Evolutionary conservation across 2,329 filamentous ascomycete species (phyloP).

Genomic region (Neofusicoccum umdonicola): DNA sequence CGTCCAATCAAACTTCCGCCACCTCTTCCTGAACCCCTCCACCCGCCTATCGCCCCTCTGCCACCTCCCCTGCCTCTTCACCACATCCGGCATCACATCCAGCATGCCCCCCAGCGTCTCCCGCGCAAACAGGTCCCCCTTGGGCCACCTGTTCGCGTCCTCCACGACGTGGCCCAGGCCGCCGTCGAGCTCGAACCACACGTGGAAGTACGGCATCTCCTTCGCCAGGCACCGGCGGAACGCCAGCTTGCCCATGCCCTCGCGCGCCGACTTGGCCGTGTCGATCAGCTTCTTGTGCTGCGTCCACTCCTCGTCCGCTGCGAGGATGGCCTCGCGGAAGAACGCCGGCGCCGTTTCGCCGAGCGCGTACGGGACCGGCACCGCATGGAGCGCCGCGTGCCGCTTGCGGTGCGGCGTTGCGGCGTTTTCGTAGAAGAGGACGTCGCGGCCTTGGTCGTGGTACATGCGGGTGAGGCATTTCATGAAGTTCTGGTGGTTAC

Average conservation of each 20-base stretch:
- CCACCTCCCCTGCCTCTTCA: conserved; percentile 91
- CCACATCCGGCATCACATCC: conserved; percentile 73
- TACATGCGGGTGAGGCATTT: conserved; percentile 93
- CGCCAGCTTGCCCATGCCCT: conserved; percentile 72
- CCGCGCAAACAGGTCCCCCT: conserved; percentile 86
- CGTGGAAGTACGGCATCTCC: conserved; percentile 98
- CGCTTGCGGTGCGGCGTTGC: conserved; percentile 72
- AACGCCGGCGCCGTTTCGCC: conserved; percentile 90
- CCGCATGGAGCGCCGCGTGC: conserved; percentile 81
- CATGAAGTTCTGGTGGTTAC: conserved; percentile 73
- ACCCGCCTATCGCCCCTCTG: conserved; percentile 64
- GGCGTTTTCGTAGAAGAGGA: conserved; percentile 97
- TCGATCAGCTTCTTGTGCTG: conserved; percentile 96
- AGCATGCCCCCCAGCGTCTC: conserved; percentile 93
- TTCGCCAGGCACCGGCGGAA: conserved; percentile 83
- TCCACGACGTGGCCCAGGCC: conserved; percentile 92
- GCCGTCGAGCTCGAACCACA: conserved; percentile 88
- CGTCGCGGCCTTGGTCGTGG: conserved; percentile 85
- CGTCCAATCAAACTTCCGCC: conserved; percentile 93
- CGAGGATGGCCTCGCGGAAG: conserved; percentile 90
- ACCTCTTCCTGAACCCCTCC: conserved; percentile 77
- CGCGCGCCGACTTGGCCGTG: conserved; percentile 64
- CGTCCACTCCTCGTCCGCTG: conserved; percentile 87
- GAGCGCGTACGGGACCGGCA: conserved; percentile 87
- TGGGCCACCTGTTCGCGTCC: conserved; percentile 79